phyloP scores from a whole-genome alignment of 2,329 filamentous ascomycete genomes.

The Fusarium nanum region DNA sequence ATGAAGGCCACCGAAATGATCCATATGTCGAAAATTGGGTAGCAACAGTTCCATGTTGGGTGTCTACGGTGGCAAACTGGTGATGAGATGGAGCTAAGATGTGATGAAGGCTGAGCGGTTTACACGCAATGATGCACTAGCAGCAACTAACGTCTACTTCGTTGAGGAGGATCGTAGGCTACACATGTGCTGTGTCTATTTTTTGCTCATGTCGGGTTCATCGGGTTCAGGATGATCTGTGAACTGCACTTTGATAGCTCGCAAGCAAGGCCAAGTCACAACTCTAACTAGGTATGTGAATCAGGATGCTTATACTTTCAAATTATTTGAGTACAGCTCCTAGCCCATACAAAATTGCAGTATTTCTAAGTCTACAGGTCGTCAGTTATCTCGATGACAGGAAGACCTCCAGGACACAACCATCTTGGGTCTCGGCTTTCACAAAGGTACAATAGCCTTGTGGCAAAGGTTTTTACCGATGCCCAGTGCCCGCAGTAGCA shows the following conservation, averaged over 20 bases:
- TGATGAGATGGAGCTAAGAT: constrained; percentile 13
- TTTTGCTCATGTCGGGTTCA: not conserved
- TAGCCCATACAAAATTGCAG: not conserved
- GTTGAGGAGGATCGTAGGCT: not conserved
- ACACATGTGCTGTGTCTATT: not conserved
- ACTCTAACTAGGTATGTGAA: not conserved
- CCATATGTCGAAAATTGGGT: constrained; percentile 16
- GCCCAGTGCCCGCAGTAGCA: constrained; percentile 27
- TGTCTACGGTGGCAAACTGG: constrained; percentile 32
- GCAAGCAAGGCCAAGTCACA: not conserved
- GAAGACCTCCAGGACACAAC: not conserved
- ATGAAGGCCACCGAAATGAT: constrained; percentile 4
- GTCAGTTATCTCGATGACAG: not conserved
- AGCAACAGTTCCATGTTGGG: constrained; percentile 15
- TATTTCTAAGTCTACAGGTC: not conserved
- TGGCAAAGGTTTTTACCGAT: constrained; percentile 6
- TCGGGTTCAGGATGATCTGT: not conserved
- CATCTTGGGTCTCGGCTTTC: not conserved
- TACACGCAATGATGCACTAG: not conserved
- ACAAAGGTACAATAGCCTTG: not conserved
- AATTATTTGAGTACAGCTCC: not conserved
- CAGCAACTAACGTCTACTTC: not conserved
- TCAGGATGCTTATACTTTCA: not conserved
- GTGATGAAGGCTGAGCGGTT: constrained; percentile 1
- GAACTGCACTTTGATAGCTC: not conserved